These are phyloP conservation scores for Abelmoschus esculentus DNA, from an alignment of 345 rosid species.

Conservation along the genomic window DNA sequence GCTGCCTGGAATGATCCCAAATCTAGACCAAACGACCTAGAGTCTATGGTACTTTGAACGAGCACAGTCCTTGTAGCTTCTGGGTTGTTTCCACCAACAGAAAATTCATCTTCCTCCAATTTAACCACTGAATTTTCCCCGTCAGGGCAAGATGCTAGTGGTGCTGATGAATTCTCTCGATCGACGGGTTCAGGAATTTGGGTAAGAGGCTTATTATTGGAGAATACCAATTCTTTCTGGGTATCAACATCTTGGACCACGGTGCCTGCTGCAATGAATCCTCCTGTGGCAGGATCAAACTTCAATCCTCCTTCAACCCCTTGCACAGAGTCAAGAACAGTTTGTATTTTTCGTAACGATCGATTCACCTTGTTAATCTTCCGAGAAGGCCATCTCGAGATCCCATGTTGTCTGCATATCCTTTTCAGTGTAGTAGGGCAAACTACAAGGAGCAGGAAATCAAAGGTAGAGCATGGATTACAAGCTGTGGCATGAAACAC, in stretches of 20 bases:
- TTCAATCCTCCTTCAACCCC: conserved; percentile 53
- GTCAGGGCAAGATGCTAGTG: no score
- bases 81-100: no score
- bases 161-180: no score
- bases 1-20: no score
- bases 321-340: conserved; percentile 73
- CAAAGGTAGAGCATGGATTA: no score
- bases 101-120: no score
- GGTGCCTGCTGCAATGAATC: conserved; percentile 53
- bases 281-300: conserved; percentile 1
- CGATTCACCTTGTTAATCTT: conserved; percentile 89
- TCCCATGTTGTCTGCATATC: conserved; percentile 92
- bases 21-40: no score
- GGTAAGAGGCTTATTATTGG: conserved; percentile 16
- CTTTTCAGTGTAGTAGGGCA: conserved; percentile 94
- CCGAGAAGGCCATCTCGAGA: conserved; percentile 90
- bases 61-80: no score
- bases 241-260: conserved; percentile 34
- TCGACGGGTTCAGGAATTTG: conserved; percentile 19
- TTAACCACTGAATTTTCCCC: no score
- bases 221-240: conserved; percentile 20
- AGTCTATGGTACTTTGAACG: no score
- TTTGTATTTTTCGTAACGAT: conserved; percentile 65
- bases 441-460: conserved; percentile 24
- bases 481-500: no score